Percentiles rank a stretch among this genome's conserved stretches.
phyloP scores from a whole-genome alignment of 306 rosid species.

The Arachis stenosperma region DNA sequence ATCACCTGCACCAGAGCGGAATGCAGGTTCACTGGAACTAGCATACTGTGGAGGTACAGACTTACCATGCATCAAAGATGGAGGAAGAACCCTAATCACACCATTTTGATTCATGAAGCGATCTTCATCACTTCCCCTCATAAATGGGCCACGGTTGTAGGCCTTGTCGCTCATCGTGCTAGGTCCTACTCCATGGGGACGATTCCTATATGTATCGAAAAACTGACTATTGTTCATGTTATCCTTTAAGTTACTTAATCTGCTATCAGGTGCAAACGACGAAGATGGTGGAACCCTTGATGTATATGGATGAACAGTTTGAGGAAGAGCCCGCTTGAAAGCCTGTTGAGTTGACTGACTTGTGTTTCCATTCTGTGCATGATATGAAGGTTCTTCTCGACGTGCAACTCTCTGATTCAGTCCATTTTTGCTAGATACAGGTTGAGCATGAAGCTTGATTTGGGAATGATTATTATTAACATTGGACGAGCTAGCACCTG shows the following conservation, averaged over 20 bases:
- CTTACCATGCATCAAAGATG: conserved; percentile 64
- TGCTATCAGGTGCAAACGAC: conserved; percentile 44
- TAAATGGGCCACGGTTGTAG: conserved; percentile 47
- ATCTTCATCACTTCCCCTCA: conserved; percentile 60
- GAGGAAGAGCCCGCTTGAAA: conserved; percentile 67
- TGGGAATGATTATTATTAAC: conserved; percentile 49
- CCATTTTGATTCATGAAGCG: conserved; percentile 53
- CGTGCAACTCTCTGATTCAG: conserved; percentile 42
- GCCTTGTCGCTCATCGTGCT: conserved; percentile 54
- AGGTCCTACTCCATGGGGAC: conserved; percentile 54
- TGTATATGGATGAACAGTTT: conserved; percentile 45
- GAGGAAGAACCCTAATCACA: conserved; percentile 66
- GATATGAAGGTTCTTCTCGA: conserved; percentile 41
- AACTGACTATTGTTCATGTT: conserved; percentile 48
- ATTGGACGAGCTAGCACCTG: conserved; percentile 47
- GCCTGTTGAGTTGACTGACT: conserved; percentile 70
- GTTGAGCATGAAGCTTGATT: conserved; percentile 34
- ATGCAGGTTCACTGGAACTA: conserved; percentile 60
- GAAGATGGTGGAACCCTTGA: conserved; percentile 58
- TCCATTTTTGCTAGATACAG: conserved; percentile 50
- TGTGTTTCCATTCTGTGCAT: conserved; percentile 50
- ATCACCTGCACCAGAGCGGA: conserved; percentile 66
- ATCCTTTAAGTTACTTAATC: conserved; percentile 50
- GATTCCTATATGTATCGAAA: conserved; percentile 49
- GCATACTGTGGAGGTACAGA: conserved; percentile 53